Conservation (phyloP, 768 basidiomycete genomes). For the Daedaleopsis sinensis region DNA sequence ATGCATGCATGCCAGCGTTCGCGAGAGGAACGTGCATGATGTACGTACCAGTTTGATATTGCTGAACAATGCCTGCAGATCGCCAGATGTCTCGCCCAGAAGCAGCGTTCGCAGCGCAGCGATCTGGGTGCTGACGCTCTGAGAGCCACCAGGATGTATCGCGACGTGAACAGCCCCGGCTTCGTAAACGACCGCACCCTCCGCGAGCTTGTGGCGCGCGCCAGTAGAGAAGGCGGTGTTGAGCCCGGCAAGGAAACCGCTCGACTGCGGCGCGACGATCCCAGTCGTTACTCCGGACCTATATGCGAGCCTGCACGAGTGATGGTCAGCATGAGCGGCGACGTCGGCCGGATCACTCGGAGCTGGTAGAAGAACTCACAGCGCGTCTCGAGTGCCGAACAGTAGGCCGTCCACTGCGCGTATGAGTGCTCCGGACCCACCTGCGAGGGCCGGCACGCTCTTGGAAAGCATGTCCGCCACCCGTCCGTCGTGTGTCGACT, state of each 20-base stretch:
- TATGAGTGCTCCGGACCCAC: slow-evolving; percentile 42
- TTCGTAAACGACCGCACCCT: slow-evolving; percentile 66
- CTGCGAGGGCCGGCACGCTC: slow-evolving; percentile 38
- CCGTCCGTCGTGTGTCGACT: slow-evolving; percentile 56
- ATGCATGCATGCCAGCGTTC: not conserved
- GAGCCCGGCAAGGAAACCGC: slow-evolving; percentile 63
- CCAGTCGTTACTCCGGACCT: slow-evolving; percentile 73
- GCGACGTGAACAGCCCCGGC: slow-evolving; percentile 69
- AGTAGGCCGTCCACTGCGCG: slow-evolving; percentile 75
- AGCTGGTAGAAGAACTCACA: slow-evolving; percentile 39
- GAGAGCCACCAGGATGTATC: slow-evolving; percentile 46
- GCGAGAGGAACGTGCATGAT: too few species aligned
- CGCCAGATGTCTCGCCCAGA: slow-evolving; percentile 40
- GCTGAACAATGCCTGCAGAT: slow-evolving; percentile 44
- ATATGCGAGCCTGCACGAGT: slow-evolving; percentile 63
- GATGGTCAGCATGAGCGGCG: not conserved
- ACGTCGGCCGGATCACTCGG: too few species aligned
- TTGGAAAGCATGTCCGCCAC: slow-evolving; percentile 48
- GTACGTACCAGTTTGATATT: slow-evolving; percentile 47
- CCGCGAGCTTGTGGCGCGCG: slow-evolving; percentile 58
- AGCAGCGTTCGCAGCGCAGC: slow-evolving; percentile 59
- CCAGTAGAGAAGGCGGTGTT: slow-evolving; percentile 63
- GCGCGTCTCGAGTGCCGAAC: slow-evolving; percentile 60
- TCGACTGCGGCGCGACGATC: slow-evolving; percentile 58
- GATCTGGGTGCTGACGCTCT: slow-evolving; percentile 71